phyloP scores from a whole-genome alignment of 1,139 yeast species.

The Waltiozyma sp. region DNA sequence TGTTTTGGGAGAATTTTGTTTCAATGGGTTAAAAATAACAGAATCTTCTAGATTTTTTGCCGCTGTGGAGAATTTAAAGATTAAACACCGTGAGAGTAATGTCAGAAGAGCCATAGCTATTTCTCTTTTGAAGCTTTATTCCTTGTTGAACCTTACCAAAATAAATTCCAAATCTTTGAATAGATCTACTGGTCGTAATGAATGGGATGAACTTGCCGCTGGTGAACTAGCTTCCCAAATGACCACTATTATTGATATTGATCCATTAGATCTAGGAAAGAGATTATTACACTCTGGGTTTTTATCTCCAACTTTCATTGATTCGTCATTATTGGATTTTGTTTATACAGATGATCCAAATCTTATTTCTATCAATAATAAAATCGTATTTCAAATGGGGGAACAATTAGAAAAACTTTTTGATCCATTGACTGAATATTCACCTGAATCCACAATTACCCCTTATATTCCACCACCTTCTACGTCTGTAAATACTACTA shows the following conservation, averaged over 20 bases:
- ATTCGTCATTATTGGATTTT: slow-evolving; percentile 58
- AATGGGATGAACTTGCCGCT: slow-evolving; percentile 69
- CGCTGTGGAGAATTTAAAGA: slow-evolving; percentile 61
- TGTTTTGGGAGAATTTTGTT: slow-evolving; percentile 56
- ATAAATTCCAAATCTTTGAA: slow-evolving; percentile 14
- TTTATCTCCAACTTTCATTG: slow-evolving; percentile 41
- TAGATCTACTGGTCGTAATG: slow-evolving; percentile 6
- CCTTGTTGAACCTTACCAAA: slow-evolving; percentile 29
- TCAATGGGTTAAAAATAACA: slow-evolving; percentile 49
- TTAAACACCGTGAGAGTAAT: slow-evolving; percentile 35
- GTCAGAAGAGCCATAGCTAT: slow-evolving; percentile 73
- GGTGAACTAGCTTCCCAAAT: slow-evolving; percentile 61
- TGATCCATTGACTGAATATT: slow-evolving; percentile 82
- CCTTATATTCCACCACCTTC: slow-evolving; percentile 43
- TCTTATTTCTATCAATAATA: slow-evolving; percentile 58
- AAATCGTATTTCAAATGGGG: slow-evolving; percentile 64
- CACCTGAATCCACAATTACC: slow-evolving; percentile 76
- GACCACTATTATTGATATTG: slow-evolving; percentile 35
- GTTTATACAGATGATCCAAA: slow-evolving; percentile 47
- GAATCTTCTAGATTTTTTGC: slow-evolving; percentile 61
- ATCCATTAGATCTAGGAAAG: slow-evolving; percentile 49
- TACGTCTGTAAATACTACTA: slow-evolving; percentile 2
- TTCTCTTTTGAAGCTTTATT: slow-evolving; percentile 56
- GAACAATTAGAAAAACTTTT: slow-evolving; percentile 80
- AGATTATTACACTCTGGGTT: slow-evolving; percentile 44